phyloP scores from a whole-genome alignment of 345 rosid species.

The Citrus reticulata region DNA sequence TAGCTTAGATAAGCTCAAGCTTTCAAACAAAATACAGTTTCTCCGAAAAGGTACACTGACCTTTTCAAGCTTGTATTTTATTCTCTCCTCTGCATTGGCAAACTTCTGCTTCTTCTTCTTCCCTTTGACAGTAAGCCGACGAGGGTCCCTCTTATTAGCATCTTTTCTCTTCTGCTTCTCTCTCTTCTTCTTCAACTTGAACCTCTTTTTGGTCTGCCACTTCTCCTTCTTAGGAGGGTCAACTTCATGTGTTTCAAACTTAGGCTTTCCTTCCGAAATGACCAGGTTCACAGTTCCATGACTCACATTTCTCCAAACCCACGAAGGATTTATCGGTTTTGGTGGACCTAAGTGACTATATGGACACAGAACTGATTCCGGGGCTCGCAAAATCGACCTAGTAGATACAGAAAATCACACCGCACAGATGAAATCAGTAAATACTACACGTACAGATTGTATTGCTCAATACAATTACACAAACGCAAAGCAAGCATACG shows the following conservation, averaged over 20 bases:
- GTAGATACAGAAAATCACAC: neutral
- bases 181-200: constrained; percentile 68
- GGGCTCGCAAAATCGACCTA: constrained; percentile 20
- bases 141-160: constrained; percentile 80
- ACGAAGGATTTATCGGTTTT: constrained; percentile 20
- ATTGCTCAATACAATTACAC: neutral
- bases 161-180: constrained; percentile 78
- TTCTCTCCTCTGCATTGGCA: constrained; percentile 71
- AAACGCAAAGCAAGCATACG: neutral
- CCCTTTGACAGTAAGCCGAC: constrained; percentile 61
- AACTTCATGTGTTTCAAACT: constrained; percentile 63
- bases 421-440: neutral
- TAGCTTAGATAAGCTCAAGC: neutral
- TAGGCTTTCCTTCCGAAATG: constrained; percentile 86
- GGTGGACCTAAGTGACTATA: constrained; percentile 7
- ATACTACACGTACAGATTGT: neutral
- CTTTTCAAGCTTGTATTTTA: constrained; percentile 78
- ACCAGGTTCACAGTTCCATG: constrained; percentile 71
- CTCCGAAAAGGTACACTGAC: constrained; percentile 24
- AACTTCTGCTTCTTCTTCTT: constrained; percentile 58
- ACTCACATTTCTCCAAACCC: constrained; percentile 45
- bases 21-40: neutral
- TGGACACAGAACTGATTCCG: constrained; percentile 15
- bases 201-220: constrained; percentile 70
- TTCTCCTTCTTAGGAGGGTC: constrained; percentile 90